phyloP scores from a whole-genome alignment of 129 eudicot genomes.

The Escallonia rubra region DNA sequence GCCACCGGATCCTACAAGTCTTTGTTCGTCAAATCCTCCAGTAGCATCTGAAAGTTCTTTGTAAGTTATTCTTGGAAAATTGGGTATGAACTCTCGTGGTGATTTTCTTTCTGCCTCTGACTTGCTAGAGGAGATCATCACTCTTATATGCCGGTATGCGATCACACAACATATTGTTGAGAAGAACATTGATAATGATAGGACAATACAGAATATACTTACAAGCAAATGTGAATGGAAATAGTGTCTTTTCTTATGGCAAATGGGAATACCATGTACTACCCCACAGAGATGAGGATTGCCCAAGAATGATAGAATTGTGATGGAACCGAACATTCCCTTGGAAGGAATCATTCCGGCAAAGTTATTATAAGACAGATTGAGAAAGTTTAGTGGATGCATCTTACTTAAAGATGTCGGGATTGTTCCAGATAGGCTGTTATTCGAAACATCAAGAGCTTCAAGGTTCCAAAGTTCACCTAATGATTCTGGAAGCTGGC shows the following conservation, averaged over 20 bases:
- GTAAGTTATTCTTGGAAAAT: conserved; percentile 51
- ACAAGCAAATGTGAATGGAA: conserved; percentile 12
- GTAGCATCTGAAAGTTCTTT: conserved; percentile 52
- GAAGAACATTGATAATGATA: conserved; percentile 19
- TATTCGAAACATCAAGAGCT: conserved; percentile 14
- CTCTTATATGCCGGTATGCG: conserved; percentile 23
- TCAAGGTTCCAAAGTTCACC: conserved; percentile 7
- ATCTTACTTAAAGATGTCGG: not conserved
- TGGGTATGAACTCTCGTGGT: conserved; percentile 30
- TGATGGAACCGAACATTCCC: conserved; percentile 34
- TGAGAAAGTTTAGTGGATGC: not conserved
- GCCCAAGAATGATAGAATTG: conserved; percentile 33
- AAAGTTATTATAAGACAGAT: conserved; percentile 27
- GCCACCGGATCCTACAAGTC: conserved; percentile 50
- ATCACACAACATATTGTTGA: conserved; percentile 31
- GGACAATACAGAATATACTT: conserved; percentile 25
- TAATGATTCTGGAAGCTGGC: conserved; percentile 14
- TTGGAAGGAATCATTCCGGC: conserved; percentile 34
- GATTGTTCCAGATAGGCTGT: conserved; percentile 6
- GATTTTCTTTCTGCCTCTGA: conserved; percentile 8
- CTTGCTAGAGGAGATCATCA: conserved; percentile 5
- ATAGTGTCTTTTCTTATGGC: conserved; percentile 5
- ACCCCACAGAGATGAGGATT: conserved; percentile 12
- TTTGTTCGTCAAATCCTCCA: conserved; percentile 38
- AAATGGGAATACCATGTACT: conserved; percentile 1